These are phyloP conservation scores for Durio zibethinus DNA, from an alignment of 345 rosid species.

Conservation along the genomic window DNA sequence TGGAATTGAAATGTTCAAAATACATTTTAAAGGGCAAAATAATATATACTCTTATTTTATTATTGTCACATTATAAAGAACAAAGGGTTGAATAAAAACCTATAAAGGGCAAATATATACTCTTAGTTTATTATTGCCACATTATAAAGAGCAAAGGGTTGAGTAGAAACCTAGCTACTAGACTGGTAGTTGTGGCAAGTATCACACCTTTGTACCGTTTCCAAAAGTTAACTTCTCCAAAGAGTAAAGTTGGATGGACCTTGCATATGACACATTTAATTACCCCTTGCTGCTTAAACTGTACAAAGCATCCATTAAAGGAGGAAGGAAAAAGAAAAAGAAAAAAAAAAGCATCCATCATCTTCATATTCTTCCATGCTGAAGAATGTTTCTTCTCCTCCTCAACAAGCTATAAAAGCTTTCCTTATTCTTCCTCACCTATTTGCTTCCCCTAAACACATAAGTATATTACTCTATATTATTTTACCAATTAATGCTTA, in stretches of 20 bases:
- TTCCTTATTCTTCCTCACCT: background rate
- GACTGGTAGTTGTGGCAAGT: background rate
- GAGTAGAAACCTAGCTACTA: background rate
- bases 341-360: background rate
- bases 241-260: conserved; percentile 4
- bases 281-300: background rate
- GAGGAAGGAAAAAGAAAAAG: background rate
- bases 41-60: background rate
- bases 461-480: background rate
- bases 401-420: background rate
- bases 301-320: conserved; percentile 11
- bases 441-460: background rate
- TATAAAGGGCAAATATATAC: background rate
- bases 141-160: background rate
- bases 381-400: background rate
- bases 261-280: conserved; percentile 7
- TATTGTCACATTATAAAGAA: background rate
- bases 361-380: background rate
- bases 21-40: background rate
- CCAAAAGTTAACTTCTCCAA: background rate
- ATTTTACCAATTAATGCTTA: background rate
- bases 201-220: conserved; percentile 1
- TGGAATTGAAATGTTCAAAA: background rate
- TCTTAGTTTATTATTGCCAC: background rate
- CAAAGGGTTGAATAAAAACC: background rate